Evolutionary conservation across 116 monocot species (phyloP).

Genomic region (Posidonia oceanica): DNA sequence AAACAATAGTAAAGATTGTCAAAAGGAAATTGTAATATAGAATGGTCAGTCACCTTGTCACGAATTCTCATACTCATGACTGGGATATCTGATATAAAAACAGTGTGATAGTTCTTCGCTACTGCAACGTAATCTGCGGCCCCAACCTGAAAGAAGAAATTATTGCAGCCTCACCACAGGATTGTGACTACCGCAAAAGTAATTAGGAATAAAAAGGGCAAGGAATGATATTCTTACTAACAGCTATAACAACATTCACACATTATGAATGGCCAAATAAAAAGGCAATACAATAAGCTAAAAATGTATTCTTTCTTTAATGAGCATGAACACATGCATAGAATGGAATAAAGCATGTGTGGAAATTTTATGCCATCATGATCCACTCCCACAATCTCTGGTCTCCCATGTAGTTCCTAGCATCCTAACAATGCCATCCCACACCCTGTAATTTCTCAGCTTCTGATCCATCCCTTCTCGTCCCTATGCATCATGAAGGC

Average conservation of each 20-base stretch:
- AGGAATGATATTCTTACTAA: not conserved
- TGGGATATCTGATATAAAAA: slow-evolving; percentile 82
- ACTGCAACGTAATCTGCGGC: slow-evolving; percentile 94
- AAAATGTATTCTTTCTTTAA: not conserved
- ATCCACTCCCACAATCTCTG: too few species aligned
- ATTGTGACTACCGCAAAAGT: too few species aligned
- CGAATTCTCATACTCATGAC: slow-evolving; percentile 90
- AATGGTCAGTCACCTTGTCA: slow-evolving; percentile 49
- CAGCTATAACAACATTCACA: not conserved
- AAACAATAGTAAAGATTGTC: not conserved
- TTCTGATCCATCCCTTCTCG: too few species aligned
- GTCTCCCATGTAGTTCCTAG: too few species aligned
- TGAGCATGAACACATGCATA: not conserved
- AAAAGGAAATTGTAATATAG: not conserved
- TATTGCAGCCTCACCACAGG: not conserved
- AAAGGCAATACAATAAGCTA: not conserved
- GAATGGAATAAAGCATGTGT: not conserved
- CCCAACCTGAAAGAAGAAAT: slow-evolving; percentile 37
- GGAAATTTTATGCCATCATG: too few species aligned
- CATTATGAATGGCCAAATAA: not conserved
- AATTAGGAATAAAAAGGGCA: too few species aligned
- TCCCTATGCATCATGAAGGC: too few species aligned
- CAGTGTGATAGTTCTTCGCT: slow-evolving; percentile 72
- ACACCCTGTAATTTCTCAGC: too few species aligned
- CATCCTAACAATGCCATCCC: too few species aligned